phyloP scores from a whole-genome alignment of 495 filamentous ascomycete genomes.

The Daldinia concentrica region DNA sequence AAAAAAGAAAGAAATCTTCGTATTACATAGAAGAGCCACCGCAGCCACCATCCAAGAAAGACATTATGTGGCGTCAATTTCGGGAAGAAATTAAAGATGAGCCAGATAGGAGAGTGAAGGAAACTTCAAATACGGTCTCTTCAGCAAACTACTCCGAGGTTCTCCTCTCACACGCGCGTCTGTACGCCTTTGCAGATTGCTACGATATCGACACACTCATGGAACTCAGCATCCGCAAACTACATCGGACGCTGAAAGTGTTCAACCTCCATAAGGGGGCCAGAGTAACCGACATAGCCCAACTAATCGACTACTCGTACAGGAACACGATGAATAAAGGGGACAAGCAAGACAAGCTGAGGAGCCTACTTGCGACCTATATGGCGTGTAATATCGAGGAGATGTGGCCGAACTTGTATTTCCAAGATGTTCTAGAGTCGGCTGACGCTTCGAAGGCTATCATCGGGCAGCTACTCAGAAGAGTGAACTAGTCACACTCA shows the following conservation, averaged over 20 bases:
- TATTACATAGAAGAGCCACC: background rate
- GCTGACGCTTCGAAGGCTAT: slow-evolving; percentile 22
- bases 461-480: slow-evolving; percentile 21
- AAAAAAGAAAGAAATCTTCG: background rate
- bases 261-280: slow-evolving; percentile 26
- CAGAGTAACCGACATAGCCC: slow-evolving; percentile 20
- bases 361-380: slow-evolving; percentile 25
- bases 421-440: slow-evolving; percentile 25
- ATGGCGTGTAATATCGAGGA: slow-evolving; percentile 26
- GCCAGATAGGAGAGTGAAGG: background rate
- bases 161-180: slow-evolving; percentile 30
- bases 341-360: slow-evolving; percentile 9
- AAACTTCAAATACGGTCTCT: slow-evolving; percentile 2
- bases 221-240: slow-evolving; percentile 9
- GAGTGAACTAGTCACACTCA: background rate
- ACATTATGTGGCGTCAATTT: slow-evolving; percentile 17
- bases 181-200: slow-evolving; percentile 29
- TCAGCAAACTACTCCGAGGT: slow-evolving; percentile 24
- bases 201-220: slow-evolving; percentile 21
- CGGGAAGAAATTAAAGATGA: background rate
- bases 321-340: slow-evolving; percentile 19
- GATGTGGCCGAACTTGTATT: slow-evolving; percentile 22
- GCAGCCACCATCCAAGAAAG: background rate
- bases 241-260: slow-evolving; percentile 14
- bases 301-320: slow-evolving; percentile 30